Conservation (phyloP, 140 eudicot genomes). For the Oenanthe javanica region DNA sequence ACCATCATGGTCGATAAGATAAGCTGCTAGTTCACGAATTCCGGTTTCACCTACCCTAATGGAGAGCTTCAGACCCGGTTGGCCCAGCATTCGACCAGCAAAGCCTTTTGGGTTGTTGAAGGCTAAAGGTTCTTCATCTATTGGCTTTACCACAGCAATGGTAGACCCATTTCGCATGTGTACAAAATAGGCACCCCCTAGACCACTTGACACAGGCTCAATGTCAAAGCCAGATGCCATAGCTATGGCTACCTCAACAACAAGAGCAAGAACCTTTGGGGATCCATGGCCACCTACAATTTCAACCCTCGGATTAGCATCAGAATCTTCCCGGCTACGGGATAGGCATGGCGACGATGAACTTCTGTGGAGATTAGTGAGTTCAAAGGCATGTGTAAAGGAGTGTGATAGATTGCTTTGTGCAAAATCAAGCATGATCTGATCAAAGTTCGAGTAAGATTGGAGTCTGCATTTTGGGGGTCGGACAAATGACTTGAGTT, state of each 20-base stretch:
- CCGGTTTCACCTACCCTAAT: slow-evolving; percentile 90
- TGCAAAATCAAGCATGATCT: slow-evolving; percentile 48
- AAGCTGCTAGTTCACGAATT: slow-evolving; percentile 85
- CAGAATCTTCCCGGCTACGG: slow-evolving; percentile 42
- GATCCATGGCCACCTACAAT: slow-evolving; percentile 62
- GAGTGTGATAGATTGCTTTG: slow-evolving; percentile 34
- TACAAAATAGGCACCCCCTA: slow-evolving; percentile 83
- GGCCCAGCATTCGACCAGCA: slow-evolving; percentile 85
- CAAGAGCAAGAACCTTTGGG: slow-evolving; percentile 68
- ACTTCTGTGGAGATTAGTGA: slow-evolving; percentile 60
- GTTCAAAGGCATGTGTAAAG: slow-evolving; percentile 30
- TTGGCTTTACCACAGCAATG: slow-evolving; percentile 86
- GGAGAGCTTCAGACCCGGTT: slow-evolving; percentile 81
- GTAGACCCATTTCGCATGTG: slow-evolving; percentile 43
- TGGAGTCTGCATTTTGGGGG: slow-evolving; percentile 78
- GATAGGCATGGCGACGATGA: slow-evolving; percentile 89
- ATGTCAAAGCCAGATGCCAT: slow-evolving; percentile 73
- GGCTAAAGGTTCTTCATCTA: slow-evolving; percentile 92
- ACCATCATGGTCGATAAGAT: slow-evolving; percentile 84
- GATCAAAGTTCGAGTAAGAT: slow-evolving; percentile 77
- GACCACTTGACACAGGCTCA: slow-evolving; percentile 71
- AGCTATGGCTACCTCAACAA: slow-evolving; percentile 87
- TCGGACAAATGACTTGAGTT: slow-evolving; percentile 51
- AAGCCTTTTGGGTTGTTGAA: slow-evolving; percentile 88
- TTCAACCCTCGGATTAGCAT: slow-evolving; percentile 48